Base-by-base conservation (phyloP, 2,329 filamentous ascomycete genomes). In the Fusarium protoensiforme region DNA sequence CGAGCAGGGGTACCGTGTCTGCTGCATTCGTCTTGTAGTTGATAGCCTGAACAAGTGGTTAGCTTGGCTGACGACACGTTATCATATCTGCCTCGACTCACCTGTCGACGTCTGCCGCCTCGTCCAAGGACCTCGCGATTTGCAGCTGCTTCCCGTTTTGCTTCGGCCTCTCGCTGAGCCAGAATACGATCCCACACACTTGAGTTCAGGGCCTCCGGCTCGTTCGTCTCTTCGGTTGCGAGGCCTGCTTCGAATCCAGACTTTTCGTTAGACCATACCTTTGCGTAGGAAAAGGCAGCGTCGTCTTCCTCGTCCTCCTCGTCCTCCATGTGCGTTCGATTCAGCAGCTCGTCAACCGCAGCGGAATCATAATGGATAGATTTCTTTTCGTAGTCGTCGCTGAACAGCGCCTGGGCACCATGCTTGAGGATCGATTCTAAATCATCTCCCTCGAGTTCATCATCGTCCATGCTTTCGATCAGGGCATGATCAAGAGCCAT, bases 401-500 rank as follows among this genome's bases (percentile, higher is more conserved):
- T 89, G 80, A 99, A 98, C 5, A 99, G 85, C 13, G 95, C 93
- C 67, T 93, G 91, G 0, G 96, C 95, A 61, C 96, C 96, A 78
- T 97, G 93, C 74, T 92, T 93, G 41, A 99, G 87, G 68, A 98
- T 95, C 0, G 93, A 94, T 76, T 97, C 95, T 6, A 98, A 84
- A 78, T 98, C 95, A 68, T 93, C 88, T 9, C 91, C 91, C 10
- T 90, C 91, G 39, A 96, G 90, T 53, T 96, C 93, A n/a, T 95
- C 92, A 3, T 91, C 90, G 65, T 95, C 94, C 90, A 99, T 94
- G 61, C 91, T 92, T 80, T 98, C 95, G 68, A 99, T 98, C 22
- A 99, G 88, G 1, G 96, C 93, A 81, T 98, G 95, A 77, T 99
- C 96, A 0, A 99, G 88, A 0, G 94, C 94, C 91, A 99, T 94